Evolutionary conservation across 306 rosid species (phyloP).

Genomic region (Alnus glutinosa): DNA sequence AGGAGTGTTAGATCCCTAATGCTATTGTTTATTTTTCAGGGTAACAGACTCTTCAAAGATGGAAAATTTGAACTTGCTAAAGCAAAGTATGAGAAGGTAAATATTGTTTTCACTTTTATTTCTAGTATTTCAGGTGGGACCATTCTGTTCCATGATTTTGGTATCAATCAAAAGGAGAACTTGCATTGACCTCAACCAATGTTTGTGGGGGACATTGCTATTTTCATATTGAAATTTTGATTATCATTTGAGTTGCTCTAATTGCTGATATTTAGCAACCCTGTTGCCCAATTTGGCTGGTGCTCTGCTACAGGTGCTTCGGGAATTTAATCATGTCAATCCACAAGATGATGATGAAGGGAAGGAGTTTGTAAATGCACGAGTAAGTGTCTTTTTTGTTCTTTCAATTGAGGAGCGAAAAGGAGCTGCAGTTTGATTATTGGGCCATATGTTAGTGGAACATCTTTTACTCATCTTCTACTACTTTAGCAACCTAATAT

Average conservation of each 20-base stretch:
- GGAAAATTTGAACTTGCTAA: slow-evolving; percentile 93
- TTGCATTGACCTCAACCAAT: slow-evolving; percentile 12
- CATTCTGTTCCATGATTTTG: slow-evolving; percentile 12
- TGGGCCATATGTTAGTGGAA: neutral
- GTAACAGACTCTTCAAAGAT: slow-evolving; percentile 96
- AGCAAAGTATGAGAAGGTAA: slow-evolving; percentile 97
- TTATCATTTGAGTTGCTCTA: neutral
- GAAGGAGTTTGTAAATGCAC: slow-evolving; percentile 69
- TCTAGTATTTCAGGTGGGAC: neutral
- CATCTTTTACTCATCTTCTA: slow-evolving; percentile 1
- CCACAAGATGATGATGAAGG: slow-evolving; percentile 99
- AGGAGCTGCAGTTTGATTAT: neutral
- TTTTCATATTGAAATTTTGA: neutral
- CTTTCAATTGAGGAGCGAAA: neutral
- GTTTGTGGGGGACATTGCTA: slow-evolving; percentile 14
- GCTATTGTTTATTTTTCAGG: slow-evolving; percentile 55
- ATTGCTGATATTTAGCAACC: neutral
- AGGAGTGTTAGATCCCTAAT: slow-evolving; percentile 23
- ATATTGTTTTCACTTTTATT: neutral
- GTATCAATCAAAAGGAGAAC: neutral
- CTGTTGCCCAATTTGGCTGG: neutral
- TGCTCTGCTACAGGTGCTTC: slow-evolving; percentile 59
- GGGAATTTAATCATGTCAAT: slow-evolving; percentile 97
- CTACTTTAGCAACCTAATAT: slow-evolving; percentile 4
- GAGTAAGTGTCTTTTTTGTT: slow-evolving; percentile 48